Base-by-base conservation (phyloP, 1,284 basidiomycete species). In the Vanrija sp. region DNA sequence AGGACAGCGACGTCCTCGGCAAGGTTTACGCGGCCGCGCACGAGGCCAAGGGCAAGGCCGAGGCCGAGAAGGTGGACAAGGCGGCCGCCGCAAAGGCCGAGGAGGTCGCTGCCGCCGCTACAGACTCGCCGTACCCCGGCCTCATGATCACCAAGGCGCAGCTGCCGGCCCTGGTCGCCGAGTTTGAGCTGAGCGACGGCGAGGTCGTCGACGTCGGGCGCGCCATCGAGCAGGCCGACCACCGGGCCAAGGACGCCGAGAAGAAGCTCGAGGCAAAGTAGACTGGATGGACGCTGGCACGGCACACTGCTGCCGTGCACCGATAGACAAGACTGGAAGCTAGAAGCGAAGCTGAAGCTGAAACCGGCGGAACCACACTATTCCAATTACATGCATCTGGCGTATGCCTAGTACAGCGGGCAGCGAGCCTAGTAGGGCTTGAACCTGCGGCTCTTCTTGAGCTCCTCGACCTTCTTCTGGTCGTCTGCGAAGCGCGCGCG, bases 401-500 rank as follows among this genome's bases (percentile, higher is more conserved):
- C 12, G 12, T 31, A 31, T 31, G 31, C 31, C 31, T 31, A 31
- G 19, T 23, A 35, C 12, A 42, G 39, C 39, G 18, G 22, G 39
- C 12, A 3, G 12, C 41, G 22, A 15, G 20, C 25, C 62, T 73
- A 93, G 72, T 94, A 94, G 14, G 89, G 89, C 71, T 84, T 91
- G 83, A 89, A 93, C 50, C 84, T 80, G 62, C 85, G 81, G 31
- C 85, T 84, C 48, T 83, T 81, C 75, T 87, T 90, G 65, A 92
- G 77, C 66, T 87, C 86, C 66, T 87, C 87, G 51, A 93, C 83
- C 66, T 87, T 89, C n/a, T 82, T 84, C 77, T 88, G 89, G 80
- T 93, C 90, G 62, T 84, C 83, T 65, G 91, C 87, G 81, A 89
- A 94, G 63, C 84, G 85, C 62, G 79, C 81, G 68, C 88, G 87